A percentile compares a stretch with the other conserved stretches of the same genome.
Conservation (phyloP, 495 filamentous ascomycete species). For the Talaromyces liani region DNA sequence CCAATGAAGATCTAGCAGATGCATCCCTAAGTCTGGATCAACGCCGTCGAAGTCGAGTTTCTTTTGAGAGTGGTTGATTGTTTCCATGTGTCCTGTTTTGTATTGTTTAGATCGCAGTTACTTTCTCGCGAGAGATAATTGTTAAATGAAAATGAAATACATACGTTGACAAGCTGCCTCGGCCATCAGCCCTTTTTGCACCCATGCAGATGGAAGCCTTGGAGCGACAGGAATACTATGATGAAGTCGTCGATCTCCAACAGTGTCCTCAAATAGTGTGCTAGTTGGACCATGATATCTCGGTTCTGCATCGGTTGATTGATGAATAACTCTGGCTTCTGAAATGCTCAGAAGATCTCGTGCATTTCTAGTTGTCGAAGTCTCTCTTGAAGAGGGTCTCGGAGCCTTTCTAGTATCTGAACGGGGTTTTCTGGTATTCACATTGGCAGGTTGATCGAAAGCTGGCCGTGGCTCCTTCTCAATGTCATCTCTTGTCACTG, state of each 20-base stretch:
- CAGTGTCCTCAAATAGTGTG: conserved; percentile 20
- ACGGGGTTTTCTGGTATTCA: background rate
- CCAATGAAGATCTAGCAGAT: conserved; percentile 32
- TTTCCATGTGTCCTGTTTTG: conserved; percentile 21
- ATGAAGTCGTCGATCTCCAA: background rate
- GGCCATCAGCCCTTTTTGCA: conserved; percentile 16
- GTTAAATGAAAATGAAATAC: too few relatives aligned
- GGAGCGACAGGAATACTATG: conserved; percentile 7
- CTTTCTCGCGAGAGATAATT: too few relatives aligned
- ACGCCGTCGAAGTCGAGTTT: conserved; percentile 35
- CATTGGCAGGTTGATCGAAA: background rate
- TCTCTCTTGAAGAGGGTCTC: background rate
- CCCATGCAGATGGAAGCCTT: conserved; percentile 8
- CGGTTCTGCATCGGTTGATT: conserved; percentile 14
- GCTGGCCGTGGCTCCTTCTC: background rate
- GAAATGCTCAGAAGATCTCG: background rate
- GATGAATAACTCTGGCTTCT: background rate
- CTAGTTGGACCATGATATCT: conserved; percentile 27
- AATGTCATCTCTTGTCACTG: background rate
- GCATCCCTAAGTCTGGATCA: conserved; percentile 30
- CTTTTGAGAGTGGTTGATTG: conserved; percentile 18
- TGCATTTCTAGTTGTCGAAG: background rate
- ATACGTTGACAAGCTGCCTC: conserved; percentile 23
- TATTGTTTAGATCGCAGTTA: too few relatives aligned
- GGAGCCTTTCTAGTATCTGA: background rate